These are phyloP conservation scores for Pachysandra terminalis DNA, from an alignment of 164 flowering plant species.

Conservation along the genomic window DNA sequence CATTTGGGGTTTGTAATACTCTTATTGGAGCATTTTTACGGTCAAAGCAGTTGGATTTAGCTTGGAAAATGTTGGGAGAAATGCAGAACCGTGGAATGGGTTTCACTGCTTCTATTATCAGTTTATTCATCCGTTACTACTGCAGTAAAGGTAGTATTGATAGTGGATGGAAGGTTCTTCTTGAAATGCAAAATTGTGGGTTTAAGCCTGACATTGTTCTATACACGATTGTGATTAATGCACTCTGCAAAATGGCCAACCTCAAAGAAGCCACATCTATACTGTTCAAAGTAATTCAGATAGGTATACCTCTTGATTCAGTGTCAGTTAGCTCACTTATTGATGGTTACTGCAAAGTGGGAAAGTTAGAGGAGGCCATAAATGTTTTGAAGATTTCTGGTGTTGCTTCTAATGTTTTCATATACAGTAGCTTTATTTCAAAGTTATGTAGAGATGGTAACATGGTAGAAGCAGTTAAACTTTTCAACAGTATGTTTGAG, in stretches of 20 bases:
- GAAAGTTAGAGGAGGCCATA: conserved; percentile 29
- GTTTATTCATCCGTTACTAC: conserved; percentile 31
- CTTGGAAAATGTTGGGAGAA: conserved; percentile 40
- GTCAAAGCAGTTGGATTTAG: conserved; percentile 30
- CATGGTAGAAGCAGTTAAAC: conserved; percentile 31
- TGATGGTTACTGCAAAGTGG: conserved; percentile 42
- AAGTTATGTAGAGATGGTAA: conserved; percentile 34
- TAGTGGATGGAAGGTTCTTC: conserved; percentile 37
- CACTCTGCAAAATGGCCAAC: conserved; percentile 35
- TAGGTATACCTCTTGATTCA: conserved; percentile 35
- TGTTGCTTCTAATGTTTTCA: conserved; percentile 26
- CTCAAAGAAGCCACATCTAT: conserved; percentile 41
- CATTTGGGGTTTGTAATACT: conserved; percentile 29
- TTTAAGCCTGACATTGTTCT: conserved; percentile 43
- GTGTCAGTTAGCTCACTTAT: conserved; percentile 35
- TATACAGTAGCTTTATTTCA: conserved; percentile 47
- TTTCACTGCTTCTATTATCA: conserved; percentile 26
- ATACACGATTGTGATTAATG: conserved; percentile 36
- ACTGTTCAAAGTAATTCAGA: conserved; percentile 33
- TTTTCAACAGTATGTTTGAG: conserved; percentile 39
- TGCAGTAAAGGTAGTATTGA: conserved; percentile 33
- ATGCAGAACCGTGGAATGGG: conserved; percentile 26
- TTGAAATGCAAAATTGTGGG: conserved; percentile 35
- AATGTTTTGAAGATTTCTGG: conserved; percentile 24
- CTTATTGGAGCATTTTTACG: conserved; percentile 29